Base-by-base conservation (phyloP, 192 early-diverging fungal species). In the Coemansia sp. region DNA sequence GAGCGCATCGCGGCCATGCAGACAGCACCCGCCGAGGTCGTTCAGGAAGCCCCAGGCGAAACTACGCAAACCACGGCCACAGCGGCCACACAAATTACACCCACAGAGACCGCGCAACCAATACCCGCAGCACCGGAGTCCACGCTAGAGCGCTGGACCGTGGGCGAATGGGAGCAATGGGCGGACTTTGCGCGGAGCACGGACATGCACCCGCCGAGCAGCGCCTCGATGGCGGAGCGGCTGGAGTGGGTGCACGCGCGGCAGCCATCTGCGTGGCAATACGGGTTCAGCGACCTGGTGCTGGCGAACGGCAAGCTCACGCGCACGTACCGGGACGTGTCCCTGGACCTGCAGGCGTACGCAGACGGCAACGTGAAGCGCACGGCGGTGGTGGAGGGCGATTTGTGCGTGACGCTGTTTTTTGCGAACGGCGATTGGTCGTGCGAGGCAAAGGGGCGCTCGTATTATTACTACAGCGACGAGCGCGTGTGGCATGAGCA, bases 381-480 rank as follows among this genome's bases (percentile, higher is more conserved):
- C 38, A 59, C 64, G 2, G 44, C 56, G 6, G 14, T 8, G 8
- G 4, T 29, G 8, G 27, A 4, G 0, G 23, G 38, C 18, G 24
- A 48, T 31, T 1, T 22, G 4, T 30, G 42, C 28, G 30, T 11
- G 30, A 77, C 74, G 29, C 58, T 77, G 47, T 77, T 60, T 38
- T 77, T 64, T 45, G 60, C 52, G 9, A 77, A 77, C 35, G 74
- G 74, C 49, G 74, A 77, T 54, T 77, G 74, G 74, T 62, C 65
- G 9, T 77, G 74, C 40, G 2, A n/a, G 24, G 16, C 60, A 1
- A 53, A 23, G n/a, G 48, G 18, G 5, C 43, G 28, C 29, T 24
- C 43, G 9, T 77, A 54, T 25, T 77, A 77, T 46, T 71, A 61
- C 27, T 77, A 77, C 29, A 47, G 64, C 44, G 47, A 57, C 0